phyloP scores from a whole-genome alignment of 2,329 filamentous ascomycete species.

The Epichloe glyceriae region DNA sequence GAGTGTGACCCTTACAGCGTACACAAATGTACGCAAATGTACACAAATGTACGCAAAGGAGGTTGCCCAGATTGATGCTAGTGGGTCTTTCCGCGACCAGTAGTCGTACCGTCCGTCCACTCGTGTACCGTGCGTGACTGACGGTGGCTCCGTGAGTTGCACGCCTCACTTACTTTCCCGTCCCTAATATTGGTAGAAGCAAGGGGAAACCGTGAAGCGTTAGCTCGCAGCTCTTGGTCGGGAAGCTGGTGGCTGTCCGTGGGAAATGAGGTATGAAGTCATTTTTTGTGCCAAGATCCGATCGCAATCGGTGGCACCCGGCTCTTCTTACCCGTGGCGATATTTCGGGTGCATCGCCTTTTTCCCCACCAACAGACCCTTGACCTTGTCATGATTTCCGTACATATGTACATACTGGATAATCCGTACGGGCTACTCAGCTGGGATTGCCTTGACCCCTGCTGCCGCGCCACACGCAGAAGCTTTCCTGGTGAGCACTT shows the following conservation, averaged over 20 bases:
- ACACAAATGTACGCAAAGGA: background rate
- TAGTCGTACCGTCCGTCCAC: background rate
- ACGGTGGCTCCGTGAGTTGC: background rate
- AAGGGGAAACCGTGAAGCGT: background rate
- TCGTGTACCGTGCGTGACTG: background rate
- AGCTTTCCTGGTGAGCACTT: too few relatives aligned
- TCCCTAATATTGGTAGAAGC: background rate
- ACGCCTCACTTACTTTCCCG: too few relatives aligned
- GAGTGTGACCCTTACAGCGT: background rate
- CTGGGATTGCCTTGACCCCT: too few relatives aligned
- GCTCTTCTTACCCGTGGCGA: too few relatives aligned
- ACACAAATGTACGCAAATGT: background rate
- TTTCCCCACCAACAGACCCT: too few relatives aligned
- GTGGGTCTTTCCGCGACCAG: background rate
- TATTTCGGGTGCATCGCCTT: too few relatives aligned
- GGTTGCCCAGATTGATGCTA: background rate
- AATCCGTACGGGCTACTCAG: too few relatives aligned
- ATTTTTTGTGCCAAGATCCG: slow-evolving; percentile 4
- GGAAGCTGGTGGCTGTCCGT: background rate
- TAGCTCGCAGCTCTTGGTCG: background rate
- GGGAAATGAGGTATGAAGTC: slow-evolving; percentile 7
- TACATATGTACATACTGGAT: too few relatives aligned
- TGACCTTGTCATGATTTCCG: too few relatives aligned
- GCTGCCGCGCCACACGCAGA: too few relatives aligned
- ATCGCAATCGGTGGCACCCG: background rate